Percentiles rank a stretch among this genome's conserved stretches.
Conservation (phyloP, 2,329 filamentous ascomycete genomes). For the Aspergillus pseudoglaucus region DNA sequence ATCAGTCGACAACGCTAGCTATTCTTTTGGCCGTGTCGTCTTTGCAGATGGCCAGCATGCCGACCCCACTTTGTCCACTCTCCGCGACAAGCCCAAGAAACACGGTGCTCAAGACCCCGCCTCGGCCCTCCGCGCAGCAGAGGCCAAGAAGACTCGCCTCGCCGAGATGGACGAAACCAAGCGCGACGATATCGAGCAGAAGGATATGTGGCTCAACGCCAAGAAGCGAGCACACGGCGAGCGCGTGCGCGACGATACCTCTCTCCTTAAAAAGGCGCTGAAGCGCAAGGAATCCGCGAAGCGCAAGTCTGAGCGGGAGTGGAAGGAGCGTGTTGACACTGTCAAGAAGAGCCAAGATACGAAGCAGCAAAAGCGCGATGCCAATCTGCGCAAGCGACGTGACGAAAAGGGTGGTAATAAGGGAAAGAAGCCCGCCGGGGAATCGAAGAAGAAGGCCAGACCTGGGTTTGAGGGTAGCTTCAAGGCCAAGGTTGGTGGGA, state of each 20-base stretch:
- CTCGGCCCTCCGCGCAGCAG: constrained; percentile 75
- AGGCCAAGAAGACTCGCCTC: constrained; percentile 79
- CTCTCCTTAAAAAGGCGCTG: constrained; percentile 82
- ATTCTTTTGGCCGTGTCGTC: constrained; percentile 84
- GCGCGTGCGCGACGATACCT: constrained; percentile 78
- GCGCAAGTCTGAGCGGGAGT: constrained; percentile 86
- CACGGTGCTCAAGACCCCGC: constrained; percentile 80
- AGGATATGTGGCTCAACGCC: constrained; percentile 89
- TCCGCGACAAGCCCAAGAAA: constrained; percentile 63
- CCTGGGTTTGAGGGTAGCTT: constrained; percentile 71
- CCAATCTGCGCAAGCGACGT: constrained; percentile 66
- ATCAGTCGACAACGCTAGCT: constrained; percentile 53
- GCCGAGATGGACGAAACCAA: constrained; percentile 70
- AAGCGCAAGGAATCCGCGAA: constrained; percentile 88
- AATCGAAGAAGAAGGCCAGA: constrained; percentile 47
- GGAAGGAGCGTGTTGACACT: constrained; percentile 65
- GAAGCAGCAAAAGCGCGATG: constrained; percentile 74
- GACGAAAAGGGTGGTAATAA: constrained; percentile 62
- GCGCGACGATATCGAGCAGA: constrained; percentile 80
- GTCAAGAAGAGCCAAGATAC: constrained; percentile 71
- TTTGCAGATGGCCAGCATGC: constrained; percentile 80
- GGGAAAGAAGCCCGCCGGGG: constrained; percentile 35
- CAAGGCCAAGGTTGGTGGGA: constrained; percentile 44
- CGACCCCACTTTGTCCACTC: constrained; percentile 59
- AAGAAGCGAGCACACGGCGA: constrained; percentile 85